Base-by-base conservation (phyloP, 108 stramenopile genomes). In the Stephanodiscus triporus region DNA sequence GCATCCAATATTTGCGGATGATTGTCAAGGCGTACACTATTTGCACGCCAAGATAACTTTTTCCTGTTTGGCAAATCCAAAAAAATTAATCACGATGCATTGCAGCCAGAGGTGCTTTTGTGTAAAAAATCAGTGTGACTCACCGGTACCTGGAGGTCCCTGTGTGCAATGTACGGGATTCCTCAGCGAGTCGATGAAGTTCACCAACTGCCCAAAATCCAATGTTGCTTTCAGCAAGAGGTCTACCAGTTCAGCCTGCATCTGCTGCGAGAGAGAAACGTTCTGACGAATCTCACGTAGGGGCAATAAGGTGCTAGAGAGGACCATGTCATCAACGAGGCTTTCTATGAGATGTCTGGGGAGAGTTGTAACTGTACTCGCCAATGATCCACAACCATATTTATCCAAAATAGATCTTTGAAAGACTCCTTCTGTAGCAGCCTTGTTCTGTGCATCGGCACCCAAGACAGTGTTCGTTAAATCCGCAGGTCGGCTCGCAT, bases 131-230 rank as follows among this genome's bases (percentile, higher is more conserved):
- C n/a, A n/a, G 4, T 36, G 6, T 6, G 59, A 61, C 62, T 71
- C 63, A 32, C 75, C 70, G 10, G 75, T 77, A 11, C 79, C 80
- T 22, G 76, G 84, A 11, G 83, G 83, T 0, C 83, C 83, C 61
- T 84, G 81, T 13, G 81, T 82, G 9, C 66, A 55, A 66, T 84
- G 84, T 19, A 84, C 84, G 1, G 79, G 75, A 53, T 84, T 61
- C 22, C 68, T 19, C 65, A 84, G 51, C 22, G 75, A 49, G 27
- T 80, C 79, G n/a, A 84, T 59, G 55, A 84, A 84, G n/a, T 47
- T 71, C 1, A 69, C 59, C 17, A 84, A 63, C 57, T 84, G 84
- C 42, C 57, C 61, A 48, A 54, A 63, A 37, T 84, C 83, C 40
- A 84, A 47, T 9, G 79, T 80, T 27, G 79, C 69, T 43, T 50